Conservation (phyloP, 148 eudicot genomes). For the Gaultheria prostrata region DNA sequence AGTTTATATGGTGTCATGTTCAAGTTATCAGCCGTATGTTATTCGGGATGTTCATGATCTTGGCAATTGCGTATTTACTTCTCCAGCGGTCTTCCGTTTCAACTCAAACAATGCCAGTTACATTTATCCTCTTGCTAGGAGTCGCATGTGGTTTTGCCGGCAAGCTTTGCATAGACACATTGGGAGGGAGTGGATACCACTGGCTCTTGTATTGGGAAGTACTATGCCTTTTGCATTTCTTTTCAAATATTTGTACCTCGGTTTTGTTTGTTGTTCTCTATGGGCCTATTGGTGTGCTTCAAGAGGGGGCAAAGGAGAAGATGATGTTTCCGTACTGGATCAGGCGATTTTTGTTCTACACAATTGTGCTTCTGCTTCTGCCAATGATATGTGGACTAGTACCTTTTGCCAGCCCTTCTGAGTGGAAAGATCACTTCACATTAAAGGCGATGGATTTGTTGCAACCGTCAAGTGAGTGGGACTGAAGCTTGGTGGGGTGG, state of each 20-base stretch:
- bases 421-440: constrained; percentile 73
- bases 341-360: constrained; percentile 47
- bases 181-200: constrained; percentile 76
- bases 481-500: background rate
- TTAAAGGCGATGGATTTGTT: constrained; percentile 30
- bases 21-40: constrained; percentile 71
- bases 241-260: constrained; percentile 46
- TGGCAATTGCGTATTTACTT: constrained; percentile 48
- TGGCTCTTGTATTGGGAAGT: constrained; percentile 82
- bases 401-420: constrained; percentile 64
- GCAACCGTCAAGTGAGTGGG: constrained; percentile 21
- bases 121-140: constrained; percentile 71
- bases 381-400: constrained; percentile 71
- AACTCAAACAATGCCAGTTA: constrained; percentile 77
- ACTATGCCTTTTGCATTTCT: constrained; percentile 62
- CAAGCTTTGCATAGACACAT: constrained; percentile 77
- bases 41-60: constrained; percentile 58
- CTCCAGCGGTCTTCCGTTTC: constrained; percentile 58
- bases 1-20: constrained; percentile 53
- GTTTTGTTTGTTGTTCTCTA: constrained; percentile 45
- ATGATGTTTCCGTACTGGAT: constrained; percentile 53
- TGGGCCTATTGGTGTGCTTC: constrained; percentile 52
- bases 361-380: constrained; percentile 35
- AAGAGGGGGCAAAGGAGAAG: constrained; percentile 19
- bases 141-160: constrained; percentile 67